A percentile compares a stretch with the other conserved stretches of the same genome.
Conservation (phyloP, 2,329 filamentous ascomycete genomes). For the Exophiala spinifera region DNA sequence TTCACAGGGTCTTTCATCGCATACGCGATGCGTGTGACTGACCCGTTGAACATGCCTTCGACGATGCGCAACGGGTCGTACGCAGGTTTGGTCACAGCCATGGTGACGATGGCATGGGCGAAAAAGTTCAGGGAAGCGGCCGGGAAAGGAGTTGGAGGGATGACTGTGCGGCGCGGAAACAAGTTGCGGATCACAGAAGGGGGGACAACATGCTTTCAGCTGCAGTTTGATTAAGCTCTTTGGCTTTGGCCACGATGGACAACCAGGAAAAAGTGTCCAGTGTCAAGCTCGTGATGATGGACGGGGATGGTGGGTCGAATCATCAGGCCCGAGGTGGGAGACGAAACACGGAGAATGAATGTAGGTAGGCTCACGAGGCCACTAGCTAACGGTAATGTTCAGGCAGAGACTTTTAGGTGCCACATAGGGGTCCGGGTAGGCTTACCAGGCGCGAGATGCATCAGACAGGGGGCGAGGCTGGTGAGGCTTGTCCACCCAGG, state of each 20-base stretch:
- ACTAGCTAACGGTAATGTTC: neutral
- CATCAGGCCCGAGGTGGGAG: neutral
- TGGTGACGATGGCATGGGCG: slow-evolving; percentile 10
- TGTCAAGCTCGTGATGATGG: slow-evolving; percentile 1
- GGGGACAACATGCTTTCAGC: neutral
- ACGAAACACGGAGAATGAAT: neutral
- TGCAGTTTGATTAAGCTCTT: slow-evolving; percentile 1
- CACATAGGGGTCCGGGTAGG: neutral
- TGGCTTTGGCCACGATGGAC: neutral
- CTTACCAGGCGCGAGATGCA: too few relatives aligned
- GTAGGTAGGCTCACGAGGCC: neutral
- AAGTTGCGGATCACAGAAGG: neutral
- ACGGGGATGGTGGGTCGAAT: slow-evolving; percentile 3
- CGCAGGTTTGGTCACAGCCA: slow-evolving; percentile 23
- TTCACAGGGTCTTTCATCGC: slow-evolving; percentile 28
- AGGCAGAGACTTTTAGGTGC: neutral
- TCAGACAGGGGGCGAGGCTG: too few relatives aligned
- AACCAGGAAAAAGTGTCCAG: slow-evolving; percentile 1
- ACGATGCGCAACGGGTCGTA: slow-evolving; percentile 28
- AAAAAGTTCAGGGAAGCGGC: neutral
- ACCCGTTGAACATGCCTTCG: slow-evolving; percentile 30
- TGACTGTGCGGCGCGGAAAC: neutral
- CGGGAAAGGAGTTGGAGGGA: neutral
- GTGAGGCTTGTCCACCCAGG: too few relatives aligned
- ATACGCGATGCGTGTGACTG: slow-evolving; percentile 29